A percentile compares a stretch with the other conserved stretches of the same genome.
phyloP scores from a whole-genome alignment of 2,329 filamentous ascomycete species.

The Monilinia fructicola region DNA sequence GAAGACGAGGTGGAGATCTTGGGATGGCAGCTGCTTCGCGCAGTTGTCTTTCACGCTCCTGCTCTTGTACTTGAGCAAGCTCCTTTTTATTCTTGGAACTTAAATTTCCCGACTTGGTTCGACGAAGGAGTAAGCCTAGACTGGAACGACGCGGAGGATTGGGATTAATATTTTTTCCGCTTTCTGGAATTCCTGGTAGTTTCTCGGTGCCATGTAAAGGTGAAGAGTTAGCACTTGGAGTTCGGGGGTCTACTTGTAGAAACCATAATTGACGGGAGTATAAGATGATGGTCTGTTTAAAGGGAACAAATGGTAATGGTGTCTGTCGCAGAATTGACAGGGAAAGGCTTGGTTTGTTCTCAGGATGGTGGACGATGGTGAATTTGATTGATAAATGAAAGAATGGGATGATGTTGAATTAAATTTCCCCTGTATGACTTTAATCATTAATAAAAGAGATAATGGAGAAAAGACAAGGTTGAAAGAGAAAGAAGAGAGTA shows the following conservation, averaged over 20 bases:
- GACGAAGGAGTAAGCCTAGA: slow-evolving; percentile 61
- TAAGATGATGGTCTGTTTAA: slow-evolving; percentile 24
- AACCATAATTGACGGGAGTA: slow-evolving; percentile 36
- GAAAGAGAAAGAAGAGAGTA: neutral
- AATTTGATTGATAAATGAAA: slow-evolving; percentile 16
- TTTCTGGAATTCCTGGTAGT: slow-evolving; percentile 42
- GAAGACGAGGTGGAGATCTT: slow-evolving; percentile 59
- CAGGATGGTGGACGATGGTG: neutral
- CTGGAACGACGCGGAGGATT: slow-evolving; percentile 47
- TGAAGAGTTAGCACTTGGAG: slow-evolving; percentile 39
- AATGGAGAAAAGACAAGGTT: neutral
- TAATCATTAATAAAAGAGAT: slow-evolving; percentile 18
- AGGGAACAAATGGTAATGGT: slow-evolving; percentile 21
- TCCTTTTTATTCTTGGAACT: slow-evolving; percentile 61
- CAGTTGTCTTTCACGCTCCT: slow-evolving; percentile 55
- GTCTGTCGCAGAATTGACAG: slow-evolving; percentile 32
- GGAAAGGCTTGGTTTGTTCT: slow-evolving; percentile 25
- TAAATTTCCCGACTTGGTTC: slow-evolving; percentile 66
- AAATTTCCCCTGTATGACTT: slow-evolving; percentile 11
- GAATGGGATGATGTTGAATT: neutral
- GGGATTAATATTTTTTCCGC: slow-evolving; percentile 32
- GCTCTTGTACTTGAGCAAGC: slow-evolving; percentile 47
- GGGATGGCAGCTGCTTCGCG: slow-evolving; percentile 56
- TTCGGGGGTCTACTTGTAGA: slow-evolving; percentile 42
- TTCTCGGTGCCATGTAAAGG: slow-evolving; percentile 39